Evolutionary conservation across 441 rosid genomes (phyloP).

Genomic region (Jatropha multifida): DNA sequence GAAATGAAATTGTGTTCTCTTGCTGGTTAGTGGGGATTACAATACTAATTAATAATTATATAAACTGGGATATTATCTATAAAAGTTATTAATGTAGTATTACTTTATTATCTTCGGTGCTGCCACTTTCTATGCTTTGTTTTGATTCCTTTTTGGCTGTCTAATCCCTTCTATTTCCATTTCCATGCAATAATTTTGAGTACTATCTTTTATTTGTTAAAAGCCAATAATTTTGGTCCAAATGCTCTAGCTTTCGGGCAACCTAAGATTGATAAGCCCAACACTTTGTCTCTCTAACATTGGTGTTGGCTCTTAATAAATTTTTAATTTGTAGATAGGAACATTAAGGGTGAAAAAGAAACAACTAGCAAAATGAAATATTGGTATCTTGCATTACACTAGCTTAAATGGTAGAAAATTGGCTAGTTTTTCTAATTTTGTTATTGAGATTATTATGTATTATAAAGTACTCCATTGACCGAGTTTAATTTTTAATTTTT

Average conservation of each 20-base stretch:
- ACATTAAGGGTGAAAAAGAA: too few species aligned
- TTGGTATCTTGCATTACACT: too few species aligned
- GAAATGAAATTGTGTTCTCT: background rate
- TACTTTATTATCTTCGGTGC: constrained; percentile 29
- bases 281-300: too few species aligned
- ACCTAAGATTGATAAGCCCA: background rate
- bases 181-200: constrained; percentile 11
- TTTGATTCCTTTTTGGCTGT: constrained; percentile 19
- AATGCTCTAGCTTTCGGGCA: background rate
- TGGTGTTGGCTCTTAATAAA: too few species aligned
- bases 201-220: background rate
- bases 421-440: too few species aligned
- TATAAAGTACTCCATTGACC: too few species aligned
- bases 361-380: too few species aligned
- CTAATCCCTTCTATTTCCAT: background rate
- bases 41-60: background rate
- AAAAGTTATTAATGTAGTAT: background rate
- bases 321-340: too few species aligned
- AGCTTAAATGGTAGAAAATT: too few species aligned
- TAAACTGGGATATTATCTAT: background rate
- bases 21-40: constrained; percentile 8
- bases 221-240: constrained; percentile 5
- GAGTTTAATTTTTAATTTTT: too few species aligned
- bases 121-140: constrained; percentile 23
- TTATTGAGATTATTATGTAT: too few species aligned